Conservation (phyloP, 2,329 filamentous ascomycete species). For the Dactylonectria macrodidyma region DNA sequence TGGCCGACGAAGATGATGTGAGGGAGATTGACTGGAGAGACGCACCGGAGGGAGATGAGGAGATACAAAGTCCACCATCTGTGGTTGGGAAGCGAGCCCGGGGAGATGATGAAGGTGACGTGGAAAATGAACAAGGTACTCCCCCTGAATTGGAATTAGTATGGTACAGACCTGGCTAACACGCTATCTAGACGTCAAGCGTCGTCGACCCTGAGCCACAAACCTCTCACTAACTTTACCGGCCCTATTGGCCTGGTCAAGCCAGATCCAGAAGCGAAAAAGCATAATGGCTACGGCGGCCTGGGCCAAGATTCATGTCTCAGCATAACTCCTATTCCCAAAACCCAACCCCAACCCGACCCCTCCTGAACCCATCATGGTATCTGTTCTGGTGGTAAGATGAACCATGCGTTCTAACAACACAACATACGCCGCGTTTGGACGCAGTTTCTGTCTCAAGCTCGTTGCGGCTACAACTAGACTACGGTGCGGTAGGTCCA, state of each 20-base stretch:
- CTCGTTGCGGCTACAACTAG: neutral
- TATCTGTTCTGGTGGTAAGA: slow-evolving; percentile 45
- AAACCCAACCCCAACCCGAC: slow-evolving; percentile 4
- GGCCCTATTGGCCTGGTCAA: slow-evolving; percentile 23
- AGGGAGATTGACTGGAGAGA: slow-evolving; percentile 52
- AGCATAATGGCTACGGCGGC: slow-evolving; percentile 12
- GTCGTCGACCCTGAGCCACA: slow-evolving; percentile 56
- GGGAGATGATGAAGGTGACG: slow-evolving; percentile 47
- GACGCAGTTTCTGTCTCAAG: neutral
- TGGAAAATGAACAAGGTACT: slow-evolving; percentile 54
- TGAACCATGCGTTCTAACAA: slow-evolving; percentile 25
- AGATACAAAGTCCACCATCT: slow-evolving; percentile 36
- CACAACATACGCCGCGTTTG: slow-evolving; percentile 12
- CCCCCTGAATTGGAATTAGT: neutral
- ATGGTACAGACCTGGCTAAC: slow-evolving; percentile 47
- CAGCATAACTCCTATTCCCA: slow-evolving; percentile 8
- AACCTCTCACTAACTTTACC: slow-evolving; percentile 38
- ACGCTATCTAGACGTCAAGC: slow-evolving; percentile 63
- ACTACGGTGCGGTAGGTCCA: slow-evolving; percentile 37
- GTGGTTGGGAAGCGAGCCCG: slow-evolving; percentile 49
- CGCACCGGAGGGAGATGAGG: slow-evolving; percentile 44
- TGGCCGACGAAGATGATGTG: slow-evolving; percentile 39
- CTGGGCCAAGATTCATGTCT: slow-evolving; percentile 8
- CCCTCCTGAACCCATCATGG: slow-evolving; percentile 18
- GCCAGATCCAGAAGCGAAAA: slow-evolving; percentile 30